phyloP scores from a whole-genome alignment of 1,284 basidiomycete genomes.

The Cutaneotrichosporon cavernicola region DNA sequence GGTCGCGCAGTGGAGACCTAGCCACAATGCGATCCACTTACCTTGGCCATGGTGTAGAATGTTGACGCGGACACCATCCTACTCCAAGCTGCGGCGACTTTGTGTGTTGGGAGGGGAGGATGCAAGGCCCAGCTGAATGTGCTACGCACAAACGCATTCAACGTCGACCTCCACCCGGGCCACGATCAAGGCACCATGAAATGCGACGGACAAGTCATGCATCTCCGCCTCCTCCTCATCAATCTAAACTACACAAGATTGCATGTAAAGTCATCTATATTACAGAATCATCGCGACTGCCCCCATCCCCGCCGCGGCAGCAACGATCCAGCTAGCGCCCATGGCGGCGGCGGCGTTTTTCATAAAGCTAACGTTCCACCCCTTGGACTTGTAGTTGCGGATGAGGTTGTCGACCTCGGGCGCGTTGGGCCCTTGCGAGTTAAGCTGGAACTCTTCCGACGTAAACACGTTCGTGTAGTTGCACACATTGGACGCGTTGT shows the following conservation, averaged over 20 bases:
- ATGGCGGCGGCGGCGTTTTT: background rate
- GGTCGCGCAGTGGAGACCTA: background rate
- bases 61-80: constrained; percentile 30
- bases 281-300: background rate
- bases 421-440: background rate
- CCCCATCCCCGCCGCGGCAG: background rate
- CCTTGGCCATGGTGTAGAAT: constrained; percentile 61
- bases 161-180: background rate
- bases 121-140: too few relatives aligned
- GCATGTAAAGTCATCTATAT: too few relatives aligned
- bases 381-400: background rate
- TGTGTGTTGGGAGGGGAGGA: background rate
- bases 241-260: background rate
- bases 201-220: too few relatives aligned
- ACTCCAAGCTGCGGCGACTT: background rate
- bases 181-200: background rate
- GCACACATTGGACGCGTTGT: constrained; percentile 9
- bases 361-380: constrained; percentile 1
- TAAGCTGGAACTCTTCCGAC: constrained; percentile 9
- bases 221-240: too few relatives aligned
- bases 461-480: constrained; percentile 9
- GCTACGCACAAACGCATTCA: background rate
- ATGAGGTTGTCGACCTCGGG: constrained; percentile 1
- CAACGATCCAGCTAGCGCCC: background rate
- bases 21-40: constrained; percentile 33